Percentiles rank a stretch among this genome's conserved stretches.
phyloP scores from a whole-genome alignment of 2,329 filamentous ascomycete species.

The Macrophomina phaseolina region DNA sequence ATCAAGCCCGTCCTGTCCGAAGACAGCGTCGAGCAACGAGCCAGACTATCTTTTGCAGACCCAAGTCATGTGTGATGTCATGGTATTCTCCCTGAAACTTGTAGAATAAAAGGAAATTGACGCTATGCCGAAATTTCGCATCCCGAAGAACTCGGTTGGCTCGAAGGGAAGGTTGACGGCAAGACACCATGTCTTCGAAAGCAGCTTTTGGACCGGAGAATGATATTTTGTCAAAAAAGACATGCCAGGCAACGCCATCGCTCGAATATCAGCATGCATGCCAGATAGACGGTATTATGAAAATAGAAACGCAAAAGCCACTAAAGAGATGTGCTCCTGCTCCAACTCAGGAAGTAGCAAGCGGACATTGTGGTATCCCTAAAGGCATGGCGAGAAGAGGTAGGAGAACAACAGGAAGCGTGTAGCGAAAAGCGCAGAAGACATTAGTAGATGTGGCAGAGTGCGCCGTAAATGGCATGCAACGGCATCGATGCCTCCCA shows the following conservation, averaged over 20 bases:
- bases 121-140: conserved; percentile 2
- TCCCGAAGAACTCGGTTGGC: background rate
- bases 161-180: background rate
- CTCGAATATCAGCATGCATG: background rate
- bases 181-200: background rate
- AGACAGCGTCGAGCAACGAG: background rate
- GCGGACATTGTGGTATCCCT: conserved; percentile 15
- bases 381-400: conserved; percentile 2
- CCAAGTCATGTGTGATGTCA: background rate
- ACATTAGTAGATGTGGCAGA: background rate
- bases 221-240: background rate
- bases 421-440: background rate
- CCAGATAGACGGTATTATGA: background rate
- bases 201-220: background rate
- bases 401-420: background rate
- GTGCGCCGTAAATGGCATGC: background rate
- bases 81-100: background rate
- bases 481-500: background rate
- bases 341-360: background rate
- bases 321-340: background rate
- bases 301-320: background rate
- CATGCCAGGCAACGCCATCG: conserved; percentile 10
- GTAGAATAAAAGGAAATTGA: background rate
- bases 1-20: background rate
- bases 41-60: background rate